These are phyloP conservation scores for Medicago ruthenica DNA, from an alignment of 306 rosid genomes.

Conservation along the genomic window DNA sequence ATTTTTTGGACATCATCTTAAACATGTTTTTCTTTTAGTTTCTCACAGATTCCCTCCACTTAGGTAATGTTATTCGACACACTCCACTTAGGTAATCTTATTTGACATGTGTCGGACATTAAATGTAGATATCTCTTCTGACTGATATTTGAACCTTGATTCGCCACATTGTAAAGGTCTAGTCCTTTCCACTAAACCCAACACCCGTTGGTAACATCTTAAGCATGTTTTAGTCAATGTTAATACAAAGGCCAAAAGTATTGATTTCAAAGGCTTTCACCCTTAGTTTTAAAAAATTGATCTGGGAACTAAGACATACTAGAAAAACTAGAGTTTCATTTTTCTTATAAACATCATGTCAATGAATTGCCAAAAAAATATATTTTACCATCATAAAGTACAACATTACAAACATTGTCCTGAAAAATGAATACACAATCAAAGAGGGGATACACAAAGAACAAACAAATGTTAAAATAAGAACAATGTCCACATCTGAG, in stretches of 20 bases:
- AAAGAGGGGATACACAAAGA: conserved; percentile 13
- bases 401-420: conserved; percentile 35
- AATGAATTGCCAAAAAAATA: conserved; percentile 1
- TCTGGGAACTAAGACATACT: conserved; percentile 2
- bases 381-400: conserved; percentile 35
- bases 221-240: not conserved
- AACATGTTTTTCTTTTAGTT: not conserved
- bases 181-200: too few species aligned
- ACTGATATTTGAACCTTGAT: too few species aligned
- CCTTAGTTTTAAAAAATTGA: not conserved
- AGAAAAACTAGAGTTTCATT: not conserved
- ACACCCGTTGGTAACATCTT: not conserved
- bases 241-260: not conserved
- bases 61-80: too few species aligned
- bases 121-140: too few species aligned
- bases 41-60: too few species aligned
- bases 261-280: conserved; percentile 2
- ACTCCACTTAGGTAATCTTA: too few species aligned
- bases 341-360: conserved; percentile 5
- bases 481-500: conserved; percentile 17
- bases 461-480: conserved; percentile 26
- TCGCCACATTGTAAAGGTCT: too few species aligned
- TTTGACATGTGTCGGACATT: too few species aligned
- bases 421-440: conserved; percentile 36
- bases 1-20: too few species aligned